Percentiles rank a stretch among this genome's conserved stretches.
phyloP scores from a whole-genome alignment of 257 asterid genomes.

The Schizonepeta tenuifolia region DNA sequence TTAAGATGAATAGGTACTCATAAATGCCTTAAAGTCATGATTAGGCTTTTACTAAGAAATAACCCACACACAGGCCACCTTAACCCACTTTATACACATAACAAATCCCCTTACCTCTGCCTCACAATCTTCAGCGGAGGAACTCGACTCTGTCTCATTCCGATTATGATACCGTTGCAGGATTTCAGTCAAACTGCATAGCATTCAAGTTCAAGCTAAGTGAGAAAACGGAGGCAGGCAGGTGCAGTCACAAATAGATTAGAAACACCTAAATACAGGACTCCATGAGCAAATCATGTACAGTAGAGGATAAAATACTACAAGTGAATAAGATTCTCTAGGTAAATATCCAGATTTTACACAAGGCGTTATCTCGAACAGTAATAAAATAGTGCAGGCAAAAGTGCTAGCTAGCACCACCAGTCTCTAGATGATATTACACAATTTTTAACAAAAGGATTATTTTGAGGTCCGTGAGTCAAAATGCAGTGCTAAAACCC shows the following conservation, averaged over 20 bases:
- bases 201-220: conserved; percentile 9
- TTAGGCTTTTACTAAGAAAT: background rate
- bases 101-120: conserved; percentile 27
- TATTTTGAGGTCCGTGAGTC: background rate
- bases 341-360: background rate
- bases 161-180: conserved; percentile 31
- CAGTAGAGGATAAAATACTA: background rate
- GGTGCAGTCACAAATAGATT: background rate
- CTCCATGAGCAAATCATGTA: background rate
- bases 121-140: conserved; percentile 26
- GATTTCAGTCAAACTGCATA: conserved; percentile 37
- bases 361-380: background rate
- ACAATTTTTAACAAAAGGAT: background rate
- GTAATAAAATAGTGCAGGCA: background rate
- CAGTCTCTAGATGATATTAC: background rate
- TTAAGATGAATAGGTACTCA: background rate
- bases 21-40: background rate
- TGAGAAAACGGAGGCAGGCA: background rate
- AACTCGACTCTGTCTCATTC: conserved; percentile 13
- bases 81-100: background rate
- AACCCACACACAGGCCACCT: background rate
- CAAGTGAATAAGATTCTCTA: background rate
- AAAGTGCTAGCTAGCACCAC: background rate
- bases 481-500: background rate
- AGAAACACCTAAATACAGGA: background rate